Conservation (phyloP, 2,329 filamentous ascomycete species). For the Diaporthe sp. region DNA sequence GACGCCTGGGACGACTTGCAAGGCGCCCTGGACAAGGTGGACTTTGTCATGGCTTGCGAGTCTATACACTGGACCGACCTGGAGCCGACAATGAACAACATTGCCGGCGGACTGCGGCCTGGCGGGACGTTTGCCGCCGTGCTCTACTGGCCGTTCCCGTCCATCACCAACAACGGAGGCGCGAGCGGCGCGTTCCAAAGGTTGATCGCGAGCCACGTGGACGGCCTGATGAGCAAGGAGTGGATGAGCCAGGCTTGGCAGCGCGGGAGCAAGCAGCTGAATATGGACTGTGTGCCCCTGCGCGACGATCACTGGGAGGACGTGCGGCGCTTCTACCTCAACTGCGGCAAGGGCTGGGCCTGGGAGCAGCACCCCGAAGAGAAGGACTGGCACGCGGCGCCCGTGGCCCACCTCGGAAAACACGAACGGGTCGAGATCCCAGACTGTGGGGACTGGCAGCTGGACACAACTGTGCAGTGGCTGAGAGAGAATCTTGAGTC, state of each 20-base stretch:
- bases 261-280: conserved; percentile 1
- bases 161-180: background rate
- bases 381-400: background rate
- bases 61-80: conserved; percentile 25
- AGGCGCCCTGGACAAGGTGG: background rate
- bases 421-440: background rate
- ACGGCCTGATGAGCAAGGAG: background rate
- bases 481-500: background rate
- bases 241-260: conserved; percentile 2
- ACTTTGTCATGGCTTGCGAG: conserved; percentile 28
- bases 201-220: background rate
- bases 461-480: background rate
- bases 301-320: background rate
- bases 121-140: conserved; percentile 28
- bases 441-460: background rate
- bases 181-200: background rate
- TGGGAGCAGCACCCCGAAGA: background rate
- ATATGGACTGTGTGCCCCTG: background rate
- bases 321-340: background rate
- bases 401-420: background rate
- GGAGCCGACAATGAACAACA: conserved; percentile 13
- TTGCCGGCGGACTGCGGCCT: background rate
- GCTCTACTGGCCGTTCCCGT: conserved; percentile 2
- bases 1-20: background rate
- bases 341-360: background rate